phyloP scores from a whole-genome alignment of 306 rosid species.

The Crataegus laevigata region DNA sequence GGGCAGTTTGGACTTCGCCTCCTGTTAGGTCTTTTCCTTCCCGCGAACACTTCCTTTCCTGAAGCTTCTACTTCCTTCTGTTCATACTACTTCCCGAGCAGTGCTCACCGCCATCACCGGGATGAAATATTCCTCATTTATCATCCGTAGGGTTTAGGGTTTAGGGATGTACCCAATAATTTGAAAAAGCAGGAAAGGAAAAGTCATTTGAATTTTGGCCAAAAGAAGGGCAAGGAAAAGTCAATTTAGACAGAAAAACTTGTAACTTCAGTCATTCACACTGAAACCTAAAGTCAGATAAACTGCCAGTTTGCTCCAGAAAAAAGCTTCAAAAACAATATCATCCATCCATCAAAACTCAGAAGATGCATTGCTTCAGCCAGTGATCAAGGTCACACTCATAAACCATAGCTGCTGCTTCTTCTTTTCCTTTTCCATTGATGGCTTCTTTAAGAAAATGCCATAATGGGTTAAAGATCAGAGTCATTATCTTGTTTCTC shows the following conservation, averaged over 20 bases:
- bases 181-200: conserved; percentile 2
- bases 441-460: conserved; percentile 22
- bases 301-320: background rate
- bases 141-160: too few species aligned
- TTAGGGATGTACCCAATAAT: conserved; percentile 8
- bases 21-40: too few species aligned
- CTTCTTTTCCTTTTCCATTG: background rate
- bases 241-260: conserved; percentile 1
- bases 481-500: conserved; percentile 29
- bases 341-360: background rate
- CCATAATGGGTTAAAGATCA: conserved; percentile 23
- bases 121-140: too few species aligned
- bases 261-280: conserved; percentile 5
- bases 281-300: conserved; percentile 7
- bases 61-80: too few species aligned
- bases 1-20: too few species aligned
- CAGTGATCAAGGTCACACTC: background rate
- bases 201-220: too few species aligned
- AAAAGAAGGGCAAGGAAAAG: conserved; percentile 14
- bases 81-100: too few species aligned
- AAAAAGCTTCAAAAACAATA: background rate
- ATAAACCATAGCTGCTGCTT: background rate
- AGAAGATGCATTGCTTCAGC: background rate
- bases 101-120: too few species aligned
- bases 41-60: too few species aligned